These are phyloP conservation scores for Claviceps lovelessii DNA, from an alignment of 2,329 filamentous ascomycete genomes.

Conservation along the genomic window DNA sequence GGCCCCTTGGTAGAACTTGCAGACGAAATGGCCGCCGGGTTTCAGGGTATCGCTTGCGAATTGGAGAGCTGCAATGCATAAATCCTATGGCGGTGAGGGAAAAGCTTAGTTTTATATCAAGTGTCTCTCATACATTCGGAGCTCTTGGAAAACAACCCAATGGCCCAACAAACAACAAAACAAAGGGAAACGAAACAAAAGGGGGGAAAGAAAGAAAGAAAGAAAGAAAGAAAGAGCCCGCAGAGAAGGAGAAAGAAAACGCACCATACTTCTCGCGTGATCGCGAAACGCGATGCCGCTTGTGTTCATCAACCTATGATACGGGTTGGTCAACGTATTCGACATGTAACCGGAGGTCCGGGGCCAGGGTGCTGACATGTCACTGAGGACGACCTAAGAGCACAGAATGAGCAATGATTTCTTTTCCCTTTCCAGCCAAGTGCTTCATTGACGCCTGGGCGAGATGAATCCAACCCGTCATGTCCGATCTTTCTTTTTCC, in stretches of 20 bases:
- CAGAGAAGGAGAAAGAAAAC: slow-evolving; percentile 13
- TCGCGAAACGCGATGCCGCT: slow-evolving; percentile 77
- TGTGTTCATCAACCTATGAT: slow-evolving; percentile 98
- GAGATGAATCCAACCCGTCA: not conserved
- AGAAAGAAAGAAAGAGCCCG: not conserved
- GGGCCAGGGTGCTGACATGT: slow-evolving; percentile 97
- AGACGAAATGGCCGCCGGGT: slow-evolving; percentile 77
- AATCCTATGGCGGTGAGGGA: slow-evolving; percentile 45
- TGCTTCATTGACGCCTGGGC: not conserved
- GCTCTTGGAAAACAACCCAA: no score
- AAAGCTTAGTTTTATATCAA: not conserved
- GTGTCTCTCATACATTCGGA: no score
- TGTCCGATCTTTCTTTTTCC: not conserved
- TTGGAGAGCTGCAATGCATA: slow-evolving; percentile 70
- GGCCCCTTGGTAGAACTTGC: slow-evolving; percentile 89
- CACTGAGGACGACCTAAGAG: slow-evolving; percentile 69
- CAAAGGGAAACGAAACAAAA: not conserved
- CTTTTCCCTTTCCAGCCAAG: not conserved
- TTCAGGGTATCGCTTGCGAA: slow-evolving; percentile 79
- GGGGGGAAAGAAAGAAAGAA: not conserved
- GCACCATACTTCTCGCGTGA: slow-evolving; percentile 87
- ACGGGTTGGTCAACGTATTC: slow-evolving; percentile 88
- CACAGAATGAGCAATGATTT: not conserved
- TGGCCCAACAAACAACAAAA: no score
- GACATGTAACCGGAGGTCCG: slow-evolving; percentile 65